A percentile compares a stretch with the other conserved stretches of the same genome.
Evolutionary conservation across 306 rosid species (phyloP).

Genomic region (Dryas drummondii): DNA sequence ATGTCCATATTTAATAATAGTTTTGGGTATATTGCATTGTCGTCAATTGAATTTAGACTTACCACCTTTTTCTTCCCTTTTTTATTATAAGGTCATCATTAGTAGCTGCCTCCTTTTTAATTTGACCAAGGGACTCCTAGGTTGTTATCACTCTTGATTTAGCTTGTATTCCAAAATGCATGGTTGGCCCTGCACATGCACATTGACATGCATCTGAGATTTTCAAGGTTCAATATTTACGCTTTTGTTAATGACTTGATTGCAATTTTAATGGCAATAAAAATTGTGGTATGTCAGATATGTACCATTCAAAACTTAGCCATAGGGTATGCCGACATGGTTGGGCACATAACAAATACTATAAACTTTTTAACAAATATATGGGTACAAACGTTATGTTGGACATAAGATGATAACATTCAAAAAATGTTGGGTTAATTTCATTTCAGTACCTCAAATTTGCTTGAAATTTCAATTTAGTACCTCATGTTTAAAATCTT

Average conservation of each 20-base stretch:
- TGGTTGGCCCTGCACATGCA: background rate
- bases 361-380: background rate
- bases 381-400: background rate
- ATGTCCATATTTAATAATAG: conserved; percentile 2
- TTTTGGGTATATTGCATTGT: conserved; percentile 16
- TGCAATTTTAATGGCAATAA: background rate
- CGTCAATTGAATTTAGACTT: background rate
- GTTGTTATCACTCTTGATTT: background rate
- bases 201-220: background rate
- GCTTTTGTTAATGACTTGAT: background rate
- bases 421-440: too few species aligned
- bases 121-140: background rate
- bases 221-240: background rate
- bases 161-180: background rate
- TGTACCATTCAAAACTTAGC: background rate
- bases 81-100: background rate
- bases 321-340: background rate
- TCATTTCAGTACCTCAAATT: too few species aligned
- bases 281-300: background rate
- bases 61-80: background rate
- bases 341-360: background rate
- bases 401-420: too few species aligned
- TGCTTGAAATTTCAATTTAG: too few species aligned
- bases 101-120: background rate
- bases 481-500: too few species aligned